phyloP scores from a whole-genome alignment of 2,329 filamentous ascomycete genomes.

The Apiospora hydei region DNA sequence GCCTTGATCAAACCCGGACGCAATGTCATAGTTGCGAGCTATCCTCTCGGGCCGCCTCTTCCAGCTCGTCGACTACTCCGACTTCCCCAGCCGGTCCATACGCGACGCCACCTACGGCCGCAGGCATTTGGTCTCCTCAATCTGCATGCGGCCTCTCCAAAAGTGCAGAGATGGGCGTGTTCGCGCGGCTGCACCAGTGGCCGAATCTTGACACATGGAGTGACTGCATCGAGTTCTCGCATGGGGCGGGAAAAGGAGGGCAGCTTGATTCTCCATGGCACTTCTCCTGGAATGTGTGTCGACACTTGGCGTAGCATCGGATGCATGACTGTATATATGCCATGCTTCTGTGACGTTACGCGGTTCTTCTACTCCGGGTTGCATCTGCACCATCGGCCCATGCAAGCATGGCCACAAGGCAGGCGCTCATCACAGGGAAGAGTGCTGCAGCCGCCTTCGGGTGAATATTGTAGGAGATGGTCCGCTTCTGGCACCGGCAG shows the following conservation, averaged over 20 bases:
- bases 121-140: conserved; percentile 65
- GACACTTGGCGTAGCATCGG: conserved; percentile 60
- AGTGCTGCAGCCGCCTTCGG: conserved; percentile 70
- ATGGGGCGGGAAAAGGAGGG: conserved; percentile 54
- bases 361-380: conserved; percentile 43
- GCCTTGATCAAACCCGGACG: not conserved
- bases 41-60: conserved; percentile 36
- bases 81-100: conserved; percentile 62
- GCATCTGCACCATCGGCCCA: conserved; percentile 57
- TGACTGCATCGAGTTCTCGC: conserved; percentile 64
- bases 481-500: conserved; percentile 61
- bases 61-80: conserved; percentile 55
- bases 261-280: conserved; percentile 63
- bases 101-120: conserved; percentile 60
- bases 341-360: conserved; percentile 50
- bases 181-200: conserved; percentile 67
- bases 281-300: conserved; percentile 56
- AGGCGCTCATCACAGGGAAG: conserved; percentile 57
- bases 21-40: not conserved
- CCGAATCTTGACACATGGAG: conserved; percentile 67
- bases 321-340: conserved; percentile 57
- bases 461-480: conserved; percentile 62
- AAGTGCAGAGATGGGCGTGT: conserved; percentile 65
- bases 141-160: conserved; percentile 72
- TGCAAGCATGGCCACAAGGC: conserved; percentile 57